Conservation (phyloP, 176 grass and related monocot species). For the Musa beccarii region DNA sequence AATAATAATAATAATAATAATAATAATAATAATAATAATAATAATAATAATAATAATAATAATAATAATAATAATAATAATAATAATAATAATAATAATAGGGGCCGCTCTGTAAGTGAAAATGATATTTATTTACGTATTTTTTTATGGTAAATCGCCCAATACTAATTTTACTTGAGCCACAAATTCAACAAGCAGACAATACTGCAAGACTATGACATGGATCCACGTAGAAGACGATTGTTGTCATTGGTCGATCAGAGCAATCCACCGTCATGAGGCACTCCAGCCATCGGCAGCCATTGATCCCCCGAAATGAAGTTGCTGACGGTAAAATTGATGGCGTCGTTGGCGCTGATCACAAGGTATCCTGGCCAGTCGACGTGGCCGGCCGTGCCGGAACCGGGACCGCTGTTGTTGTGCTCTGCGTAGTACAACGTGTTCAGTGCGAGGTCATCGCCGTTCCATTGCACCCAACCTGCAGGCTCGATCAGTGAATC, state of each 20-base stretch:
- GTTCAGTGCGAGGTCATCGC: conserved; percentile 47
- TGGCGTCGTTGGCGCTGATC: conserved; percentile 40
- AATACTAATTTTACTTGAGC: too few species aligned
- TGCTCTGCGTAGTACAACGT: conserved; percentile 87
- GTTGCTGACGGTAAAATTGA: conserved; percentile 74
- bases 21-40: too few species aligned
- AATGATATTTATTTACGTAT: too few species aligned
- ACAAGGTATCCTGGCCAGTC: conserved; percentile 68
- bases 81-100: too few species aligned
- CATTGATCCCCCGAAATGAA: conserved; percentile 73
- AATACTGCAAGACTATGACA: too few species aligned
- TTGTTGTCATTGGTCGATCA: conserved; percentile 1
- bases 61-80: too few species aligned
- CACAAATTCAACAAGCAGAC: too few species aligned
- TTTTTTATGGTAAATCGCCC: too few species aligned
- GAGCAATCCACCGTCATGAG: conserved; percentile 46
- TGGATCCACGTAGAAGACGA: too few species aligned
- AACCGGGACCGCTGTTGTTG: conserved; percentile 49
- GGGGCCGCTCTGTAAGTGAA: too few species aligned
- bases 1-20: too few species aligned
- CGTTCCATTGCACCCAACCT: conserved; percentile 85
- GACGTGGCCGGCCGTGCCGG: conserved; percentile 47
- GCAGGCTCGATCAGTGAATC: conserved; percentile 36
- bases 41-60: too few species aligned
- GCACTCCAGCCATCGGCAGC: conserved; percentile 81